These are phyloP conservation scores for Ceratobasidium sp. DNA, from an alignment of 1,284 basidiomycete species.

Conservation along the genomic window DNA sequence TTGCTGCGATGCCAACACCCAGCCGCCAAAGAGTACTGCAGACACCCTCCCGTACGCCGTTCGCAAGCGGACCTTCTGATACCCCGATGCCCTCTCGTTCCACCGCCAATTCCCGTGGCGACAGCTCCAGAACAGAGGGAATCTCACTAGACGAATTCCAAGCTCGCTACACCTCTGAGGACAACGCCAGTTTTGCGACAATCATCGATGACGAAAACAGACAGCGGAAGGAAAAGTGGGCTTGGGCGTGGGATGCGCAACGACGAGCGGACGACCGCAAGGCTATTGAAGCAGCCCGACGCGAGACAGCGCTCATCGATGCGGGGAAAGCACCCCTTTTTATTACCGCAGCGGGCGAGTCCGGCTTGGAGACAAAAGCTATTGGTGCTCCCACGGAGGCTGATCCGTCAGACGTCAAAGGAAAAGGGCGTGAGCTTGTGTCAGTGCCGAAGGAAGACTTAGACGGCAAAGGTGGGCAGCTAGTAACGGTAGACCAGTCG, in stretches of 20 bases:
- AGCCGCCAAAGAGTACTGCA: conserved; percentile 58
- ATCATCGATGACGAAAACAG: conserved; percentile 90
- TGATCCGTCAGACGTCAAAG: not conserved
- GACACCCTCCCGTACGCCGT: conserved; percentile 68
- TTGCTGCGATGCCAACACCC: conserved; percentile 64
- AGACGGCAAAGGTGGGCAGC: conserved; percentile 57
- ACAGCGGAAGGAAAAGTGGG: conserved; percentile 77
- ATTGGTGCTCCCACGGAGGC: not conserved
- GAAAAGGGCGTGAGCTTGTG: conserved; percentile 9
- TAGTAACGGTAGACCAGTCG: conserved; percentile 41
- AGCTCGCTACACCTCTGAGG: conserved; percentile 90
- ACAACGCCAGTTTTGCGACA: conserved; percentile 92
- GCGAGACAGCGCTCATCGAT: conserved; percentile 75
- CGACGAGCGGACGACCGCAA: conserved; percentile 73
- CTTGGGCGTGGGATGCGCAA: conserved; percentile 94
- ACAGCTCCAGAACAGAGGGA: conserved; percentile 65
- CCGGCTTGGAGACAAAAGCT: not conserved
- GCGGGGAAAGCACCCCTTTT: conserved; percentile 48
- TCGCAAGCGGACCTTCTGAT: conserved; percentile 66
- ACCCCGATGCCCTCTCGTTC: conserved; percentile 64
- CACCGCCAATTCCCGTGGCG: conserved; percentile 56
- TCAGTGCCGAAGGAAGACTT: conserved; percentile 50
- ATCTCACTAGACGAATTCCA: conserved; percentile 88
- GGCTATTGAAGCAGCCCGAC: conserved; percentile 68
- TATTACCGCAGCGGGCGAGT: conserved; percentile 24